These are phyloP conservation scores for Marsdenia floribunda DNA, from an alignment of 257 asterid genomes.

Conservation along the genomic window DNA sequence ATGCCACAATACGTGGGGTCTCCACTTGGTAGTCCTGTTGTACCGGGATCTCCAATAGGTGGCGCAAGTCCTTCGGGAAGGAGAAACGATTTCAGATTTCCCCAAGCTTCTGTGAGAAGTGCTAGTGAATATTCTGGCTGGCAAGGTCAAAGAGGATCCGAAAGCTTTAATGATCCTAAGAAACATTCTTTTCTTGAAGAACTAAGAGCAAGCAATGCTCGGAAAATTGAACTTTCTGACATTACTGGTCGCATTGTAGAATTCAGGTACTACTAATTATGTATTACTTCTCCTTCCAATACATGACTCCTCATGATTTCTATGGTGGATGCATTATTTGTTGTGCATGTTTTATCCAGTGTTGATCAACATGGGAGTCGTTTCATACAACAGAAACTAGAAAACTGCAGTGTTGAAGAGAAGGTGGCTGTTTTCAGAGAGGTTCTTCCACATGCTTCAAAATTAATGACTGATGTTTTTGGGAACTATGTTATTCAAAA, in stretches of 20 bases:
- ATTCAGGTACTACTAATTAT: conserved; percentile 47
- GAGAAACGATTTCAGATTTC: conserved; percentile 45
- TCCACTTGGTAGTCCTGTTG: conserved; percentile 66
- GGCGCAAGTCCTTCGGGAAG: conserved; percentile 40
- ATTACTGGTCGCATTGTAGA: conserved; percentile 66
- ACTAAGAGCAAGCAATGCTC: conserved; percentile 56
- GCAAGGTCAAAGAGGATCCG: conserved; percentile 62
- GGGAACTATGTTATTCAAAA: conserved; percentile 94
- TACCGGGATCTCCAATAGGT: conserved; percentile 66
- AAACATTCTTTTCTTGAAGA: conserved; percentile 74
- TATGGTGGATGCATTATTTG: conserved; percentile 4
- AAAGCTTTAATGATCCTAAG: conserved; percentile 43
- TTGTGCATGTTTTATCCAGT: conserved; percentile 36
- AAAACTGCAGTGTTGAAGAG: conserved; percentile 65
- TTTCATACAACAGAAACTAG: conserved; percentile 81
- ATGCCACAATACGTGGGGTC: conserved; percentile 58
- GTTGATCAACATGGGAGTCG: conserved; percentile 92
- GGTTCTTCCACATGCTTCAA: conserved; percentile 74
- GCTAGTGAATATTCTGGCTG: conserved; percentile 51
- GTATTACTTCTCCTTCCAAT: not conserved
- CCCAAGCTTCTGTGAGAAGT: conserved; percentile 49
- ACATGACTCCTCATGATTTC: not conserved
- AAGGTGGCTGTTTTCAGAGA: conserved; percentile 64
- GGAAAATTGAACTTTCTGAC: conserved; percentile 64
- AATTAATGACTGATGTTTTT: conserved; percentile 74